Evolutionary conservation across 352 stramenopile species (phyloP).

Genomic region (Phytophthora brassicae): DNA sequence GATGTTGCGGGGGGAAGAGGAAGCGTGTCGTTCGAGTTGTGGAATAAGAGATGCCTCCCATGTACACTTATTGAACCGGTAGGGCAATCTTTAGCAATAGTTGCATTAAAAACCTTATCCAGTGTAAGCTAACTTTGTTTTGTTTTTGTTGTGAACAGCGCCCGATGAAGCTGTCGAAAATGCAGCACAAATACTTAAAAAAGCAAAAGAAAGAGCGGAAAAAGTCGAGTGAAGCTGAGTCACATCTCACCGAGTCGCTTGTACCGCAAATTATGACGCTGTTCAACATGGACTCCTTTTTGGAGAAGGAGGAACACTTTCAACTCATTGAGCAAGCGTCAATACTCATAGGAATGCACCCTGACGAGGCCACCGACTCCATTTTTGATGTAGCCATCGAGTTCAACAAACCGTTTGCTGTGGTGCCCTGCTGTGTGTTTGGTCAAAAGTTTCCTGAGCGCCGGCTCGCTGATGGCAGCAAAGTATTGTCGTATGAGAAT

Average conservation of each 20-base stretch:
- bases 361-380: conserved; percentile 94
- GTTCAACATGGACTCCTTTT: conserved; percentile 65
- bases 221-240: conserved; percentile 11
- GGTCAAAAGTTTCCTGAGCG: conserved; percentile 87
- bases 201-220: conserved; percentile 50
- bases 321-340: conserved; percentile 72
- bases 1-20: conserved; percentile 83
- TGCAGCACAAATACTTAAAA: conserved; percentile 74
- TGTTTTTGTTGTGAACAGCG: conserved; percentile 33
- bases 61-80: conserved; percentile 84
- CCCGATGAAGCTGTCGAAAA: conserved; percentile 67
- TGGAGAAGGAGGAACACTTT: conserved; percentile 46
- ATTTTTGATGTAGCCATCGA: conserved; percentile 92
- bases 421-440: conserved; percentile 97
- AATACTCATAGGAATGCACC: conserved; percentile 92
- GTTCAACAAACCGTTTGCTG: conserved; percentile 92
- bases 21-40: conserved; percentile 84
- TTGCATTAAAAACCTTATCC: not conserved
- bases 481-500: conserved; percentile 78
- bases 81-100: conserved; percentile 1
- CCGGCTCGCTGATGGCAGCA: conserved; percentile 39
- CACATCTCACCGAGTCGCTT: conserved; percentile 32
- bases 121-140: conserved; percentile 10
- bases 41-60: conserved; percentile 73
- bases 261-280: conserved; percentile 65